Evolutionary conservation across 495 filamentous ascomycete species (phyloP).

Genomic region (Saxophila tyrrhenica): DNA sequence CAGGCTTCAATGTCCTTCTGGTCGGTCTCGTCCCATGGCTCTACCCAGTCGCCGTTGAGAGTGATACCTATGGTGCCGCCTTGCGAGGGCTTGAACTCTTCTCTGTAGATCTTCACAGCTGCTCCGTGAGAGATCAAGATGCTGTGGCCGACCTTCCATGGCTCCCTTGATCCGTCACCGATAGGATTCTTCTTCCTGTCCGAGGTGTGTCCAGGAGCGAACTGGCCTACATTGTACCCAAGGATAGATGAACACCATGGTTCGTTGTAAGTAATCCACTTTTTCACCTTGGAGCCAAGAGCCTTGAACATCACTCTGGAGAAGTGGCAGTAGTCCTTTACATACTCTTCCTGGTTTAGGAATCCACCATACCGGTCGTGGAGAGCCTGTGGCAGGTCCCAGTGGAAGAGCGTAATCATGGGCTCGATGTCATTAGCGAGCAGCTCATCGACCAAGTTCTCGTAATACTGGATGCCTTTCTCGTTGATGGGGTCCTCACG

Average conservation of each 20-base stretch:
- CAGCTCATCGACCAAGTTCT: slow-evolving; percentile 25
- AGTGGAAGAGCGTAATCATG: slow-evolving; percentile 26
- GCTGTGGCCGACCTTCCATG: slow-evolving; percentile 28
- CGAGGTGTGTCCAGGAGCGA: slow-evolving; percentile 27
- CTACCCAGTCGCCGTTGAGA: slow-evolving; percentile 31
- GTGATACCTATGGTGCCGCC: slow-evolving; percentile 30
- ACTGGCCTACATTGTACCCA: slow-evolving; percentile 19
- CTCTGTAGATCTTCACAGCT: slow-evolving; percentile 55
- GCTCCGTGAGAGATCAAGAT: slow-evolving; percentile 33
- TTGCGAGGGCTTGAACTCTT: slow-evolving; percentile 48
- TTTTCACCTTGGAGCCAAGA: slow-evolving; percentile 22
- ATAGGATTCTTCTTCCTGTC: slow-evolving; percentile 27
- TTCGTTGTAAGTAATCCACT: slow-evolving; percentile 37
- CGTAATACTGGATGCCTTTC: slow-evolving; percentile 24
- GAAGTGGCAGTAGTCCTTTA: slow-evolving; percentile 22
- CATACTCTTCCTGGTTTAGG: slow-evolving; percentile 18
- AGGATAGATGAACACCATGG: slow-evolving; percentile 24
- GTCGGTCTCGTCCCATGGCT: slow-evolving; percentile 28
- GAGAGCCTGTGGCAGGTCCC: slow-evolving; percentile 26
- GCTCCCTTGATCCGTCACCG: slow-evolving; percentile 47
- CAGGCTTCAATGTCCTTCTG: slow-evolving; percentile 47
- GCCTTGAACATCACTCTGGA: slow-evolving; percentile 24
- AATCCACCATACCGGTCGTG: slow-evolving; percentile 28
- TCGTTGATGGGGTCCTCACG: slow-evolving; percentile 23
- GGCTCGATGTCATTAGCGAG: slow-evolving; percentile 22